Conservation (phyloP, 345 rosid genomes). For the Boechera retrofracta region DNA sequence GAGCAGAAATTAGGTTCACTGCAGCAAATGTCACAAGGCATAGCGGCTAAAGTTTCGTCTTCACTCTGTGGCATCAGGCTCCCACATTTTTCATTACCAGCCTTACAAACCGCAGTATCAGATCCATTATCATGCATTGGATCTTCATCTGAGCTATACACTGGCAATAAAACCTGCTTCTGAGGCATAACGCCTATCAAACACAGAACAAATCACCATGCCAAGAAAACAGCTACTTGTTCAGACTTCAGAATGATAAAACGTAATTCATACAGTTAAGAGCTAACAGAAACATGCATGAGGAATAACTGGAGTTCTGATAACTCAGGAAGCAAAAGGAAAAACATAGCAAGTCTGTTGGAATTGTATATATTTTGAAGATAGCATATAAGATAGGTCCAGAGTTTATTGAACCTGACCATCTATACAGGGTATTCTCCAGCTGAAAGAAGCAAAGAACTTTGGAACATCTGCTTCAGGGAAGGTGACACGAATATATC, state of each 20-base stretch:
- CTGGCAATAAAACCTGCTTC: conserved; percentile 29
- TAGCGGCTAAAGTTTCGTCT: conserved; percentile 40
- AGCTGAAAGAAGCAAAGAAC: conserved; percentile 74
- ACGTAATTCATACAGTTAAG: conserved; percentile 4
- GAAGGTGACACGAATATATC: conserved; percentile 50
- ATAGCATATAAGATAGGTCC: conserved; percentile 9
- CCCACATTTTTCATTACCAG: conserved; percentile 67
- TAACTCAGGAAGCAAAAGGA: background rate
- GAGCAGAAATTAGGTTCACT: conserved; percentile 69
- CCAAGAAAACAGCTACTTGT: background rate
- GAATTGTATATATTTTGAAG: background rate
- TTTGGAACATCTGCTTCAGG: conserved; percentile 61
- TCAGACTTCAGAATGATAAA: conserved; percentile 1
- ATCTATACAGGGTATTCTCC: conserved; percentile 62
- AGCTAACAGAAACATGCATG: conserved; percentile 5
- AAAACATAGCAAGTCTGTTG: background rate
- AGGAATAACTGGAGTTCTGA: background rate
- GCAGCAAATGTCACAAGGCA: conserved; percentile 90
- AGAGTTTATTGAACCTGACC: conserved; percentile 52
- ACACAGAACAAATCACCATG: conserved; percentile 3
- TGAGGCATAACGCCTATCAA: conserved; percentile 44
- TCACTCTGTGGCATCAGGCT: conserved; percentile 51
- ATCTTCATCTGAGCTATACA: conserved; percentile 50
- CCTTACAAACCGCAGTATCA: conserved; percentile 62
- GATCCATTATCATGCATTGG: conserved; percentile 41